Base-by-base conservation (phyloP, 345 rosid species). In the Cardamine chenopodiifolia region DNA sequence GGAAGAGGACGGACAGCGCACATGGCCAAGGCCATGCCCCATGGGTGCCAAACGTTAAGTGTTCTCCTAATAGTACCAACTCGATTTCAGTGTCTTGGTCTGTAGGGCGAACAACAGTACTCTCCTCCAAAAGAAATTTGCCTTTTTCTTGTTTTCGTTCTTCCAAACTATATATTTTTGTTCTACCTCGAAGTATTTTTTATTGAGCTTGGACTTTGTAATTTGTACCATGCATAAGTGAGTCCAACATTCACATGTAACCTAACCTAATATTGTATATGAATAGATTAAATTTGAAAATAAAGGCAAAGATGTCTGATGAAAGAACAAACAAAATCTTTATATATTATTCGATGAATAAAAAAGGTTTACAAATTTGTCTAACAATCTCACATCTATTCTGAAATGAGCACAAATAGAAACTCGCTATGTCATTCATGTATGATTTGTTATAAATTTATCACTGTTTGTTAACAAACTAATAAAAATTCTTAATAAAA, bases 61-160 rank as follows among this genome's bases (percentile, higher is more conserved):
- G 71, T 76, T 66, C 8, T 31, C 34, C 55, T 64, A 57, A 70
- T 77, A 71, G 56, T 49, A 57, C 71, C 66, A 77, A 64, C 80
- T 77, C 76, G 80, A 37, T 77, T 71, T 71, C 76, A 71, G 80
- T 77, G 80, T 76, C 68, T 56, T 77, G 76, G 80, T 71, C 76
- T 71, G 56, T 57, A 56, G 71, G 80, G 80, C 76, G 64, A 56
- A 54, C 67, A 55, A 76, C 71, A 77, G 66, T 70, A 28, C 71
- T 47, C 59, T 70, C 66, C 45, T 57, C 73, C 68, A 66, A 58
- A 57, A 73, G 14, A 73, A 22, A 31, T n/a, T 35, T 68, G 22
- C 73, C 19, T 48, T 47, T 34, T 42, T 66, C 17, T 62, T 59
- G 17, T 39, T 32, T 66, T 56, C 12, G 14, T 68, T 66, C 45